Base-by-base conservation (phyloP, 2,329 filamentous ascomycete genomes). In the Juglanconis oblonga region DNA sequence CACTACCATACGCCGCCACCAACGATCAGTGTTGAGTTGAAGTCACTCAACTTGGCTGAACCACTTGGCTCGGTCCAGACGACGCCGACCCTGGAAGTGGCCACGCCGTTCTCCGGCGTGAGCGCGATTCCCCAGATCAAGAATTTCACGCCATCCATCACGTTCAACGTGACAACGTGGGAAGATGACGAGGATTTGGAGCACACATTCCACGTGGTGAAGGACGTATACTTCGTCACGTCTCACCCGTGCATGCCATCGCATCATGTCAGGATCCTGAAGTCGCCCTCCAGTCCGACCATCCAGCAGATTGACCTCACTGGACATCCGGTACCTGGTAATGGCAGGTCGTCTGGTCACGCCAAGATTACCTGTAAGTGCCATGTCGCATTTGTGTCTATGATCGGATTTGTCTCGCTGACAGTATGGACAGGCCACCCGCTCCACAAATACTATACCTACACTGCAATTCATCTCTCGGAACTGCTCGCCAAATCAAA, bases 141-240 rank as follows among this genome's bases (percentile, higher is more conserved):
- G 14, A 74, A 72, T 3, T 79, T 77, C 55, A 69, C 73, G n/a
- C 76, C 78, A 5, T 72, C 75, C 5, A 59, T 77, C 5, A 65
- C 72, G 5, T 81, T 81, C 63, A 70, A 69, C 1, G 72, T 81
- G 9, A 72, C 72, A 11, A 71, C 76, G 40, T 77, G 78, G 35
- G 72, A 75, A 2, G 67, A 72, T 2, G 73, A 76, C 1, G 73
- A 77, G 49, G 73, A 71, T 48, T 66, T 71, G 32, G 68, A 79
- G 58, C 66, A 79, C 55, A 76, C 75, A 1, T 77, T 81, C 55
- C 67, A 77, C 1, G 71, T 89, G 9, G 72, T 73, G 5, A 82
- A 85, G 64, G 86, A 89, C 60, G 78, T 88, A 29, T 82, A 81
- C 65, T 89, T 89, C 68, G 83, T 88, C 17, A 88, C 87, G 1